Conservation (phyloP, 2,329 filamentous ascomycete genomes). For the Cladosporium velox region DNA sequence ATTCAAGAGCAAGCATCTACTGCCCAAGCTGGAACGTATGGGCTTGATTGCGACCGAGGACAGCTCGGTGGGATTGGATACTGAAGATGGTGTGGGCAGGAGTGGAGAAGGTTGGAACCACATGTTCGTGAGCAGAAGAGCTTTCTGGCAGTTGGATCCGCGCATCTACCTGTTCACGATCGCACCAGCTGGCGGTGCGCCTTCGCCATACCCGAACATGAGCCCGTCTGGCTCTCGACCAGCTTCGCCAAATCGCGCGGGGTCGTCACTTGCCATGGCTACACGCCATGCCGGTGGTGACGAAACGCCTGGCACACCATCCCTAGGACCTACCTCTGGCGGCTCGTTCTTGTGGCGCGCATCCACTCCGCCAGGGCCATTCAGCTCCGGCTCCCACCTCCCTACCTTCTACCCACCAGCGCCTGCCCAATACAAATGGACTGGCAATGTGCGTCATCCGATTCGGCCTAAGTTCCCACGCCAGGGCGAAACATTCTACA, state of each 20-base stretch:
- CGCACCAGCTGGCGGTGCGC: constrained; percentile 52
- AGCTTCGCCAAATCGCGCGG: constrained; percentile 47
- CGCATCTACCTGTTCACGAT: constrained; percentile 86
- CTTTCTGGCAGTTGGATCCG: constrained; percentile 91
- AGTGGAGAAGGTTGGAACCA: constrained; percentile 67
- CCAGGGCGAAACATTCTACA: constrained; percentile 90
- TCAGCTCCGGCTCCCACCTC: constrained; percentile 78
- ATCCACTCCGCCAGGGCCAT: constrained; percentile 60
- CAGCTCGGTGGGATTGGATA: constrained; percentile 67
- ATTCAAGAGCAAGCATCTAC: constrained; percentile 76
- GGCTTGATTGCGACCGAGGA: constrained; percentile 77
- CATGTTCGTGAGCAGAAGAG: constrained; percentile 78
- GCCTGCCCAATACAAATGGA: constrained; percentile 78
- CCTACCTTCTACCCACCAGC: constrained; percentile 89
- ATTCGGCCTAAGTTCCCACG: constrained; percentile 83
- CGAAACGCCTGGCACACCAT: constrained; percentile 16
- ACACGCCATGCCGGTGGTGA: constrained; percentile 6
- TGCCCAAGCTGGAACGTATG: constrained; percentile 93
- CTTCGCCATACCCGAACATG: constrained; percentile 50
- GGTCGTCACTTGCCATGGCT: constrained; percentile 21
- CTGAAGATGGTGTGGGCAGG: constrained; percentile 50
- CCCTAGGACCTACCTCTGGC: constrained; percentile 6
- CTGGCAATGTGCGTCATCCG: constrained; percentile 79
- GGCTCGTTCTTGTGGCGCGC: constrained; percentile 33
- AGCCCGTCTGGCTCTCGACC: constrained; percentile 56